Conservation (phyloP, 106 monocot genomes). For the Acorus calamus region DNA sequence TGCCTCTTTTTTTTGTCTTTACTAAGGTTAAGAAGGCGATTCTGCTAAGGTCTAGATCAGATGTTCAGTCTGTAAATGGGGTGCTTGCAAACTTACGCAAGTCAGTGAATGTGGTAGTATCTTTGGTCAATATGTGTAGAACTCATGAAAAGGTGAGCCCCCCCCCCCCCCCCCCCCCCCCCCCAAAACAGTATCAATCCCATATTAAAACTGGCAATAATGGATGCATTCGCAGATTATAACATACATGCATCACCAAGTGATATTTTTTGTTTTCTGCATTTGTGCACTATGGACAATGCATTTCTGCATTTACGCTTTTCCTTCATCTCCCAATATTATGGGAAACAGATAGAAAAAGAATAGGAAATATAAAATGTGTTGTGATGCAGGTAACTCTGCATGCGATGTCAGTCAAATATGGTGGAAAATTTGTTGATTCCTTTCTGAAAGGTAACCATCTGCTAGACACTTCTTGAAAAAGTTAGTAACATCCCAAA, state of each 20-base stretch:
- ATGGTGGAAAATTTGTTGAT: constrained; percentile 88
- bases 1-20: constrained; percentile 5
- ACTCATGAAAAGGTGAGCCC: constrained; percentile 58
- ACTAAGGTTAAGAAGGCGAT: constrained; percentile 42
- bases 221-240: too few species aligned
- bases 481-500: too few species aligned
- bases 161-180: neutral
- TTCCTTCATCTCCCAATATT: too few species aligned
- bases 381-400: constrained; percentile 40
- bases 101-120: constrained; percentile 68
- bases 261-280: too few species aligned
- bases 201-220: too few species aligned
- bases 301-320: too few species aligned
- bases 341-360: neutral
- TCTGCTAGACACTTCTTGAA: too few species aligned
- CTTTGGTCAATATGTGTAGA: constrained; percentile 70
- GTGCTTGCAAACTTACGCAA: constrained; percentile 44
- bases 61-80: constrained; percentile 14
- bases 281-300: too few species aligned
- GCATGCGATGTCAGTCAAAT: constrained; percentile 86
- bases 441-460: constrained; percentile 64
- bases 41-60: constrained; percentile 21
- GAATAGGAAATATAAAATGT: neutral
- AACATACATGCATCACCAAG: too few species aligned
- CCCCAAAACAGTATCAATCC: too few species aligned